Percentiles rank a stretch among this genome's conserved stretches.
Conservation (phyloP, 83 land plant genomes). For the Larix sibirica region DNA sequence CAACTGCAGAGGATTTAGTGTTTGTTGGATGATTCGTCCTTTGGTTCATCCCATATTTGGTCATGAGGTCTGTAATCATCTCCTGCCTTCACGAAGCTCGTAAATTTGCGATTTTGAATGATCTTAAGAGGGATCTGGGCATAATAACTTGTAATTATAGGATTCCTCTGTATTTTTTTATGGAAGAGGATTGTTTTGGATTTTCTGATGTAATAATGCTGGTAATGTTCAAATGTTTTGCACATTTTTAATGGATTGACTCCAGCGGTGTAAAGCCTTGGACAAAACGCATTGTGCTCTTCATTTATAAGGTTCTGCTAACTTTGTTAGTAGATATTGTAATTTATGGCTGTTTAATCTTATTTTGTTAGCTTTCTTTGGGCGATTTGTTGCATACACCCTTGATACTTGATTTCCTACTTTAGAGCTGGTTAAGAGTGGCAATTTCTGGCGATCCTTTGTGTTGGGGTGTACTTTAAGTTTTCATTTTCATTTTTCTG, state of each 20-base stretch:
- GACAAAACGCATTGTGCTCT: not conserved
- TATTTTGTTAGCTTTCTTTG: not conserved
- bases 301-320: not conserved
- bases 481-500: not conserved
- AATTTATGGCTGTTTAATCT: not conserved
- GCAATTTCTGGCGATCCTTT: not conserved
- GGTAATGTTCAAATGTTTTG: too few species aligned
- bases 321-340: not conserved
- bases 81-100: too few species aligned
- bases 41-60: too few species aligned
- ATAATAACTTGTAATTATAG: too few species aligned
- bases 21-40: too few species aligned
- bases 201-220: too few species aligned
- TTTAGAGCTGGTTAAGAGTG: not conserved
- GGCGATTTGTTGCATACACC: not conserved
- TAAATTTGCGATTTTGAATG: too few species aligned
- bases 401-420: not conserved
- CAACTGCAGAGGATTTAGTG: too few species aligned
- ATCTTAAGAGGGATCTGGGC: too few species aligned
- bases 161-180: too few species aligned
- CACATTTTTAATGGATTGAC: not conserved
- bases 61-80: too few species aligned
- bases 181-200: too few species aligned
- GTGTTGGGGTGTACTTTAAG: not conserved
- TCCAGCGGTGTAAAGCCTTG: not conserved